Percentiles rank a stretch among this genome's conserved stretches.
Conservation (phyloP, 2,329 filamentous ascomycete species). For the Aspergillus transmontanensis region DNA sequence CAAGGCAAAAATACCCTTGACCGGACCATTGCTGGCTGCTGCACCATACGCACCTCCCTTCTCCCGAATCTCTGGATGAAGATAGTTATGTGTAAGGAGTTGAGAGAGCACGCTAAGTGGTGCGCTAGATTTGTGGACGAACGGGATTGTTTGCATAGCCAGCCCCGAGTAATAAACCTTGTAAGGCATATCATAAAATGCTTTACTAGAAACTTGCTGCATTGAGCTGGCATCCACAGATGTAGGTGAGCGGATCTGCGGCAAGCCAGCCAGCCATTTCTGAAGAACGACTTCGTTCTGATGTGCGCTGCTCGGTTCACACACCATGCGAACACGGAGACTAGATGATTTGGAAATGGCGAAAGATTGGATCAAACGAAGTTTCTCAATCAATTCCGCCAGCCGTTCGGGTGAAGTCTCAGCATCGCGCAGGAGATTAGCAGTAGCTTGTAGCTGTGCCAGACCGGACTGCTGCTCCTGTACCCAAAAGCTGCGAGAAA, state of each 20-base stretch:
- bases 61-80: slow-evolving; percentile 96
- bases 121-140: slow-evolving; percentile 73
- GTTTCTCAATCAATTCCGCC: slow-evolving; percentile 74
- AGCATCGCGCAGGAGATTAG: slow-evolving; percentile 69
- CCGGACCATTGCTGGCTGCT: slow-evolving; percentile 76
- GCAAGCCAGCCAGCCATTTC: slow-evolving; percentile 68
- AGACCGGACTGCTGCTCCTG: slow-evolving; percentile 88
- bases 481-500: slow-evolving; percentile 71
- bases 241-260: slow-evolving; percentile 47
- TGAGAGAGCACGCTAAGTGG: slow-evolving; percentile 86
- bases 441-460: slow-evolving; percentile 83
- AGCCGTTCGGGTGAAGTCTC: slow-evolving; percentile 70
- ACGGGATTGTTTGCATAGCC: slow-evolving; percentile 80
- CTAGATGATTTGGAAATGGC: slow-evolving; percentile 68
- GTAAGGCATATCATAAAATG: slow-evolving; percentile 92
- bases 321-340: slow-evolving; percentile 82
- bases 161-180: slow-evolving; percentile 94
- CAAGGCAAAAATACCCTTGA: slow-evolving; percentile 88
- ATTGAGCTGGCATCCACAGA: slow-evolving; percentile 25
- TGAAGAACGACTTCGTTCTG: slow-evolving; percentile 72
- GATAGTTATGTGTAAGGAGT: slow-evolving; percentile 90
- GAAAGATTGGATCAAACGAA: slow-evolving; percentile 81
- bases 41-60: slow-evolving; percentile 97
- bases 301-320: slow-evolving; percentile 71
- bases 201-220: slow-evolving; percentile 58